Base-by-base conservation (phyloP, 164 flowering plant genomes). In the Paratinospora sagittata region DNA sequence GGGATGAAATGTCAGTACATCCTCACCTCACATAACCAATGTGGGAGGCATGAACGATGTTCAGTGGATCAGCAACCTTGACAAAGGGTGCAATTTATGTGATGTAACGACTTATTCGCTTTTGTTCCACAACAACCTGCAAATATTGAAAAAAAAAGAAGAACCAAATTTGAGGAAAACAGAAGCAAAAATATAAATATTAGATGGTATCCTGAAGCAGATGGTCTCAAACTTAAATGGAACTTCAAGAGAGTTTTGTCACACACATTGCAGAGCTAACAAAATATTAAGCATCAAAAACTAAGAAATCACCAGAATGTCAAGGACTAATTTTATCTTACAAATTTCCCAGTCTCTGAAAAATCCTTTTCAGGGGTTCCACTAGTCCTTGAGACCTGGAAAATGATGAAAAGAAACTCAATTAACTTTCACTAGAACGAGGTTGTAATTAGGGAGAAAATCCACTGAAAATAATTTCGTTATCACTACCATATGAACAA, bases 281-380 rank as follows among this genome's bases (percentile, higher is more conserved):
- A 21, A 52, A n/a, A 52, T 16, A 4, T 10, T 60, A 60, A 26
- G 17, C 17, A 49, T 60, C 1, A 58, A 60, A 23, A 23, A 60
- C 3, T 6, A 11, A 52, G 6, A n/a, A n/a, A 43, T 39, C 30
- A 63, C 16, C 37, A 41, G 24, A 17, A 52, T 9, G 27, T 9
- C n/a, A 3, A n/a, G 33, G 66, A 21, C 7, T 33, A 69, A 13
- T 8, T n/a, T n/a, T n/a, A n/a, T n/a, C n/a, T n/a, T n/a, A n/a
- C n/a, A n/a, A n/a, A n/a, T n/a, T n/a, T n/a, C 58, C 8, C 43
- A 34, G 52, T 58, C 27, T 14, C 58, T 8, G 0, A 30, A 17
- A 57, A 73, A 12, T 24, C 52, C 57, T 27, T 41, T 67, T 60
- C 23, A 19, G 13, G 55, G 66, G 60, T 39, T 60, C 66, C 66